phyloP scores from a whole-genome alignment of 108 stramenopile species.

The Cyclotella distinguenda region DNA sequence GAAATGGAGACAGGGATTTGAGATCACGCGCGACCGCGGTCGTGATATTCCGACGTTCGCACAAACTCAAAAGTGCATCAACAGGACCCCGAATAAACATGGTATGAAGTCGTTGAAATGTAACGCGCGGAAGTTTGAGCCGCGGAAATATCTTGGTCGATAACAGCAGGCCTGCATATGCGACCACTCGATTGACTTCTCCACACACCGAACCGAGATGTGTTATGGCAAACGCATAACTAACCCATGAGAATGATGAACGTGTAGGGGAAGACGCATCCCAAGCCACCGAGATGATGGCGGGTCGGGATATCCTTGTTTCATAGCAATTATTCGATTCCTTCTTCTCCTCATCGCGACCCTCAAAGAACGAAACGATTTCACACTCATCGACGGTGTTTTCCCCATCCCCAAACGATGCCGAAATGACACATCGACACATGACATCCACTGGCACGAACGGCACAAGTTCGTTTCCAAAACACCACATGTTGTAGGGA shows the following conservation, averaged over 20 bases:
- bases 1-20: constrained; percentile 41
- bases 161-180: constrained; percentile 61
- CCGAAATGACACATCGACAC: constrained; percentile 57
- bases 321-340: constrained; percentile 27
- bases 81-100: constrained; percentile 54
- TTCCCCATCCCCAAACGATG: constrained; percentile 47
- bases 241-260: constrained; percentile 70
- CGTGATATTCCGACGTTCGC: constrained; percentile 25
- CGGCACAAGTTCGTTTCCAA: constrained; percentile 60
- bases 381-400: neutral
- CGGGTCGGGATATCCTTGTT: neutral
- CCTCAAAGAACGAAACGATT: neutral
- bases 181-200: constrained; percentile 61
- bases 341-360: constrained; percentile 36
- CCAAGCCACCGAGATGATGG: constrained; percentile 74
- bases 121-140: constrained; percentile 28
- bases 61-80: constrained; percentile 29
- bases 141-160: constrained; percentile 57
- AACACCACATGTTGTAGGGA: constrained; percentile 81
- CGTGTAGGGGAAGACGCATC: constrained; percentile 47
- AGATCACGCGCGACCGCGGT: constrained; percentile 30
- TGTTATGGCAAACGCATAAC: constrained; percentile 64
- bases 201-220: constrained; percentile 73
- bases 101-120: constrained; percentile 52
- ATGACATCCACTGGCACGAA: constrained; percentile 87